A percentile compares a stretch with the other conserved stretches of the same genome.
These are phyloP conservation scores for Fraxinus anomala DNA, from an alignment of 257 asterid species.

Conservation along the genomic window DNA sequence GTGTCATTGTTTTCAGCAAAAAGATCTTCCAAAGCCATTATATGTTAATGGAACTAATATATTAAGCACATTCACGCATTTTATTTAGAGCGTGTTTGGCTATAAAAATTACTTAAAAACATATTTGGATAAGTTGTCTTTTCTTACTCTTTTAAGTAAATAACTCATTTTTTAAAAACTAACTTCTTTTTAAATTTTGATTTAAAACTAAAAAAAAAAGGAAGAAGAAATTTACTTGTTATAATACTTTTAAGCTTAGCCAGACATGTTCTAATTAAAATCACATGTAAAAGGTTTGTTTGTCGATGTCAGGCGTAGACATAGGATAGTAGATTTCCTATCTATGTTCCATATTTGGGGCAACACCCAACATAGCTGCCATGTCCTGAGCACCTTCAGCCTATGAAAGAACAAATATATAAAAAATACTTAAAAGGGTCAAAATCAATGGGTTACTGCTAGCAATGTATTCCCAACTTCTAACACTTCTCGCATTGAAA, in stretches of 20 bases:
- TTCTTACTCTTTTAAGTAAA: background rate
- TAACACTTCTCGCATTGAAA: no score
- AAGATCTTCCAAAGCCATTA: background rate
- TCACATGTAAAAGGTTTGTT: conserved; percentile 42
- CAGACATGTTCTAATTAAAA: background rate
- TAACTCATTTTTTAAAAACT: background rate
- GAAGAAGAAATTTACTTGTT: background rate
- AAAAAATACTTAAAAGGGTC: background rate
- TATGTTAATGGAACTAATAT: background rate
- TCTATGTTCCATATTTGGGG: conserved; percentile 62
- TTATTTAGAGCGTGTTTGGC: background rate
- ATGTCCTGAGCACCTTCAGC: conserved; percentile 73
- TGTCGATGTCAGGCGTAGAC: conserved; percentile 84
- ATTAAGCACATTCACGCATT: background rate
- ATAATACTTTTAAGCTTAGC: background rate
- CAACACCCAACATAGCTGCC: conserved; percentile 54
- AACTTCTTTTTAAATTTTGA: background rate
- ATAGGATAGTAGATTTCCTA: conserved; percentile 80
- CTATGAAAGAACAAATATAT: conserved; percentile 35
- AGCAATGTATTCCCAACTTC: no score
- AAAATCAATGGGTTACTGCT: background rate
- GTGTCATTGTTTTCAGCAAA: background rate
- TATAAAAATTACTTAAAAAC: background rate
- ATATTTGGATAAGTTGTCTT: background rate
- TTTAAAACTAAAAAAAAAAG: no score